phyloP scores from a whole-genome alignment of 1,284 basidiomycete genomes.

The Ustilago sp. region DNA sequence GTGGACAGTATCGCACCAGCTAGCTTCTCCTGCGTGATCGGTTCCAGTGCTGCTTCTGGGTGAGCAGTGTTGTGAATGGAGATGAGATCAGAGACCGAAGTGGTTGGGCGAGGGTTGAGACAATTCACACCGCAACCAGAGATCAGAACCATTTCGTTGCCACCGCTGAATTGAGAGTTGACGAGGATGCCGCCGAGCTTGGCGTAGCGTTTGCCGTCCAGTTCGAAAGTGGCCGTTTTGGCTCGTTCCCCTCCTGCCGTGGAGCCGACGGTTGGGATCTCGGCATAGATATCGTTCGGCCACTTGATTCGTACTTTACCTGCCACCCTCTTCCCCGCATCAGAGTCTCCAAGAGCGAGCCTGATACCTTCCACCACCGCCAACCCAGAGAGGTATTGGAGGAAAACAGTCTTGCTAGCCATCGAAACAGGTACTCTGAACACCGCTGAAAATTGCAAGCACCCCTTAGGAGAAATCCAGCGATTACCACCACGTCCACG shows the following conservation, averaged over 20 bases:
- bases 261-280: conserved; percentile 71
- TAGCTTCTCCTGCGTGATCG: conserved; percentile 79
- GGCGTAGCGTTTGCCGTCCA: conserved; percentile 57
- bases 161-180: conserved; percentile 81
- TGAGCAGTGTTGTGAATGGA: conserved; percentile 74
- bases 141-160: conserved; percentile 80
- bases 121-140: conserved; percentile 90
- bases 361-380: conserved; percentile 87
- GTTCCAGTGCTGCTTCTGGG: conserved; percentile 68
- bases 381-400: conserved; percentile 93
- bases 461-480: conserved; percentile 93
- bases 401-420: conserved; percentile 82
- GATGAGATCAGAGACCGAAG: conserved; percentile 80
- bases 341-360: conserved; percentile 71
- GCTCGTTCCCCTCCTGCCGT: conserved; percentile 64
- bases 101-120: conserved; percentile 83
- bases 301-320: conserved; percentile 83
- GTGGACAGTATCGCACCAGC: conserved; percentile 81
- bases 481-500: conserved; percentile 88
- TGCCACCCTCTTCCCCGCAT: conserved; percentile 72
- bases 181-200: conserved; percentile 81
- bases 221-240: conserved; percentile 70
- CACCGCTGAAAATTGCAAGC: conserved; percentile 86
- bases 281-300: conserved; percentile 95
- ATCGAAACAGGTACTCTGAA: conserved; percentile 77